Base-by-base conservation (phyloP, 352 stramenopile genomes). In the Phytophthora tubulina region DNA sequence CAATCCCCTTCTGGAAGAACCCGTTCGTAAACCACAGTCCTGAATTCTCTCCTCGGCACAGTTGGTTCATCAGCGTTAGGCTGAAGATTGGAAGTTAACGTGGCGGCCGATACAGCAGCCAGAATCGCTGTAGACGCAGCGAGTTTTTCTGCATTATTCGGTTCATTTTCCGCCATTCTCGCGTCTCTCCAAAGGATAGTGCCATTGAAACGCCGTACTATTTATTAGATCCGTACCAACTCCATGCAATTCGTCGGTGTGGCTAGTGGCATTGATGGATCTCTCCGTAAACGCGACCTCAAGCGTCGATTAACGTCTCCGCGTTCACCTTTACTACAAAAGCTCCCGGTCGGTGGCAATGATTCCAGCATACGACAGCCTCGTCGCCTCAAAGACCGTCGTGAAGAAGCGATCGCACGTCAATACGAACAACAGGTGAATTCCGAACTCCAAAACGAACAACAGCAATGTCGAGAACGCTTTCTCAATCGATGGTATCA, bases 401-500 rank as follows among this genome's bases (percentile, higher is more conserved):
- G 80, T 5, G 82, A 90, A 65, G 68, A 80, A 30, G 64, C 67
- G 3, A 50, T 48, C 6, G 61, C 67, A 6, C 74, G 52, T 3
- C 52, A 67, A 15, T 61, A 67, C 13, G 67, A 86, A 39, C 50
- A 48, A 0, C 45, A 64, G 1, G 51, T 89, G 30, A 33, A 57
- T 4, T 54, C 15, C 0, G 65, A 79, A 8, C 15, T 54, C 3
- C 70, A 85, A 27, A 77, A 82, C 42, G 72, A 78, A 4, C 66
- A 83, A 3, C 68, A 80, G 30, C 77, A 86, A 21, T 73, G 67
- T 17, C 33, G 30, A 9, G 64, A 85, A 27, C 68, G 72, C 0
- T 89, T 78, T 73, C 81, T 81, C 49, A 67, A 53, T 36, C 68
- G 81, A 39, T 91, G 85, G 85, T 56, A 74, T 4, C 63, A 75